Conservation (phyloP, 2,329 filamentous ascomycete species). For the Exophiala oligosperma region DNA sequence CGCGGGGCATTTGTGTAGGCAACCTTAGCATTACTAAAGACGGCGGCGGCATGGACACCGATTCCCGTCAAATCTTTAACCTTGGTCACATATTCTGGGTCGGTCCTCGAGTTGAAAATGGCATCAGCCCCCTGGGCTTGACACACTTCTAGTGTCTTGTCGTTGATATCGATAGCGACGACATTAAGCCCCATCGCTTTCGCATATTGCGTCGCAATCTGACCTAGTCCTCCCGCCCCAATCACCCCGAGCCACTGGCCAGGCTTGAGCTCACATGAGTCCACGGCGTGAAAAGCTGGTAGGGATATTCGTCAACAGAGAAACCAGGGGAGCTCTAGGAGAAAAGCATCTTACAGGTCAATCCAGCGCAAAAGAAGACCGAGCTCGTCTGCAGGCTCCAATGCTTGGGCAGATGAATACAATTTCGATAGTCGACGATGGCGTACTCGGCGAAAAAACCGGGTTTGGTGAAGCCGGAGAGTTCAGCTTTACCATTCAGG, state of each 20-base stretch:
- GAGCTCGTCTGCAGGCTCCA: neutral
- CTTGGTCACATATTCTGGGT: neutral
- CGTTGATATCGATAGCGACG: conserved; percentile 30
- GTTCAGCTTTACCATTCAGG: neutral
- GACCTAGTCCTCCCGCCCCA: conserved; percentile 27
- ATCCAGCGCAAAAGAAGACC: conserved; percentile 2
- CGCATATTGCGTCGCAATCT: conserved; percentile 28
- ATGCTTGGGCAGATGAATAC: neutral
- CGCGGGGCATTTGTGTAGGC: neutral
- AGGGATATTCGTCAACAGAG: neutral
- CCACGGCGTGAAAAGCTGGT: conserved; percentile 1
- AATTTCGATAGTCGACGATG: neutral
- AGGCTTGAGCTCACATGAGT: neutral
- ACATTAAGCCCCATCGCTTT: conserved; percentile 21
- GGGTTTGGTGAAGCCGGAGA: neutral
- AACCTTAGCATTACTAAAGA: neutral
- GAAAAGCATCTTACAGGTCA: neutral
- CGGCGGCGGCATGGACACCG: neutral
- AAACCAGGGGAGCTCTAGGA: neutral
- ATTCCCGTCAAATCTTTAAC: neutral
- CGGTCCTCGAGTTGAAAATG: neutral
- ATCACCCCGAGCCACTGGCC: conserved; percentile 26
- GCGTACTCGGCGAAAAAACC: conserved; percentile 2
- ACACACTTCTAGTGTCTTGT: conserved; percentile 41
- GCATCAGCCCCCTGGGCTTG: conserved; percentile 41